Evolutionary conservation across 192 early-diverging fungal genomes (phyloP).

Genomic region (Umbelopsis sp.): DNA sequence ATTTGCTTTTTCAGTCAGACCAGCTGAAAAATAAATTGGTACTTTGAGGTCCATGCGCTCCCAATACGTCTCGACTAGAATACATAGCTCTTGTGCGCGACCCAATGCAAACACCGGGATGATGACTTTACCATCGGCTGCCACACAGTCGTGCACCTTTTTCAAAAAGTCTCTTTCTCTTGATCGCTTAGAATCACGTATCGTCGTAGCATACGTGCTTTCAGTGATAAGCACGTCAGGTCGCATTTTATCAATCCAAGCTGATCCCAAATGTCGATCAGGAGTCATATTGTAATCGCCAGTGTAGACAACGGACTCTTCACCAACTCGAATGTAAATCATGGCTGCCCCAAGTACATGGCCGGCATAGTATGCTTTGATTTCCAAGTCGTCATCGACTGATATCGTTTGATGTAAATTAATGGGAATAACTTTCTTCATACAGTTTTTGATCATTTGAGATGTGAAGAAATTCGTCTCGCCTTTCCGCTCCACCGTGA

Average conservation of each 20-base stretch:
- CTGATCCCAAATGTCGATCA: slow-evolving; percentile 89
- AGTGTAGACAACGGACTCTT: slow-evolving; percentile 82
- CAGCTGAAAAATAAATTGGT: slow-evolving; percentile 96
- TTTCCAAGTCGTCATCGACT: slow-evolving; percentile 83
- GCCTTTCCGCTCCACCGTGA: slow-evolving; percentile 86
- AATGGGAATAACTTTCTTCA: slow-evolving; percentile 92
- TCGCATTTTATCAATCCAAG: slow-evolving; percentile 93
- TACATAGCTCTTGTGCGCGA: slow-evolving; percentile 96
- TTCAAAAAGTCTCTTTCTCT: slow-evolving; percentile 93
- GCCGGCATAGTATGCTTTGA: slow-evolving; percentile 93
- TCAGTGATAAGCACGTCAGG: slow-evolving; percentile 97
- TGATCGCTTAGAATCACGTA: slow-evolving; percentile 90
- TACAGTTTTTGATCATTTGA: slow-evolving; percentile 88
- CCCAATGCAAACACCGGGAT: slow-evolving; percentile 99
- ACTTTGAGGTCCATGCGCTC: slow-evolving; percentile 85
- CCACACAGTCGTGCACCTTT: slow-evolving; percentile 82
- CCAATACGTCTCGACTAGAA: slow-evolving; percentile 95
- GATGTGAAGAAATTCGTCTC: slow-evolving; percentile 90
- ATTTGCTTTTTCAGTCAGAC: slow-evolving; percentile 92
- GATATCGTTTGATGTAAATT: slow-evolving; percentile 84
- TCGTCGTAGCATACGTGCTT: slow-evolving; percentile 95
- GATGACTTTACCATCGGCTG: slow-evolving; percentile 83
- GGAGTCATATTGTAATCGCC: slow-evolving; percentile 93
- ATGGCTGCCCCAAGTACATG: slow-evolving; percentile 98
- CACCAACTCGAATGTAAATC: slow-evolving; percentile 83